Conservation (phyloP, 2,329 filamentous ascomycete genomes). For the Colletotrichum coccodes region DNA sequence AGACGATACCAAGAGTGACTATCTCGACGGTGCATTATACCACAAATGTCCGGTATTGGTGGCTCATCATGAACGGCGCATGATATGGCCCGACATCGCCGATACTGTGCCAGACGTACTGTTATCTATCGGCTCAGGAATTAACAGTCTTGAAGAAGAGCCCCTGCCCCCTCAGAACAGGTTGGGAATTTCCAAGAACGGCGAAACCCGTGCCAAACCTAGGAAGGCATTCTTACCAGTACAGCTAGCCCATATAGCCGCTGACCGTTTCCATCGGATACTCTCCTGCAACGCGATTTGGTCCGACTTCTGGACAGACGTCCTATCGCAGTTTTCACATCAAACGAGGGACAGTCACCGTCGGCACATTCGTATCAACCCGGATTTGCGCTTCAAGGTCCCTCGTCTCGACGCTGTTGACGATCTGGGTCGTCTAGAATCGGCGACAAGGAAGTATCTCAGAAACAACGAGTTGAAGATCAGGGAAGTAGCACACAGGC, state of each 20-base stretch:
- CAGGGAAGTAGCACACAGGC: background rate
- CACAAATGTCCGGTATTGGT: background rate
- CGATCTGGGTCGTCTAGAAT: background rate
- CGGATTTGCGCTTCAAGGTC: background rate
- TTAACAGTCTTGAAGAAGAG: background rate
- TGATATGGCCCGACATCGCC: background rate
- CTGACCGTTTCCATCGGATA: background rate
- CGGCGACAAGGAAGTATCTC: background rate
- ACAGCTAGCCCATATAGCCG: background rate
- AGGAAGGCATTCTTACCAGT: background rate
- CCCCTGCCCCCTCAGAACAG: background rate
- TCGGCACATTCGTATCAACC: background rate
- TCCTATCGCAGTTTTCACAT: background rate
- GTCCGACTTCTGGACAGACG: background rate
- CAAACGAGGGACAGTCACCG: background rate
- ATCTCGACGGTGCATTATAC: background rate
- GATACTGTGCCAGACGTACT: background rate
- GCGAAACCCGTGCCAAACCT: background rate
- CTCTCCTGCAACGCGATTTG: background rate
- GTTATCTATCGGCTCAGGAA: background rate
- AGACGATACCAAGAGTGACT: background rate
- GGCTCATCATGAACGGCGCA: background rate
- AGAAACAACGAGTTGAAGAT: background rate
- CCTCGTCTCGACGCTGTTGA: background rate
- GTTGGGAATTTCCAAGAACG: background rate